Base-by-base conservation (phyloP, 768 basidiomycete species). In the Dioszegia aurantiaca region DNA sequence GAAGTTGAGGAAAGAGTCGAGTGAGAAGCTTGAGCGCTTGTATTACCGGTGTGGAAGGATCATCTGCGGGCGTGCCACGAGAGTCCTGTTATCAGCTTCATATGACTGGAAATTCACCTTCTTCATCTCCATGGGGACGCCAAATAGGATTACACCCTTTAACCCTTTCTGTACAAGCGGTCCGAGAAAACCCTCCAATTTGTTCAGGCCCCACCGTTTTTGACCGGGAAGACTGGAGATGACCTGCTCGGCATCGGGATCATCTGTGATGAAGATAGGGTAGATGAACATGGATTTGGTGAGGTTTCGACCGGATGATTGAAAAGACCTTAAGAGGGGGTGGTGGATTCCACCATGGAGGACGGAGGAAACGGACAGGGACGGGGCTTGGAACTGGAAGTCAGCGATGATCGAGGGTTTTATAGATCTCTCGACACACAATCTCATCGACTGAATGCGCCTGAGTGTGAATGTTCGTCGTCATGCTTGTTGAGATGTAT, bases 231-330 rank as follows among this genome's bases (percentile, higher is more conserved):
- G 80, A 21, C 84, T 81, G 0, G 82, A 70, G 64, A 98, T 92
- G 59, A 83, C 82, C 48, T 86, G 85, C 74, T 84, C 83, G 6
- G 90, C 89, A 59, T 91, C 82, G 1, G 90, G 86, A 59, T 97
- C 90, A 77, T 98, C 94, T 17, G 92, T 91, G 68, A 98, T 88
- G 76, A 99, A 97, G 70, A 99, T 92, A 6, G 95, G 95, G 77
- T 98, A 99, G 89, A 97, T 97, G 77, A 99, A 83, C 92, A 97
- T 95, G 64, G 84, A 67, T 62, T 78, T 78, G 55, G 58, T 70
- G 14, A 77, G 60, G 24, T 55, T 61, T 17, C 83, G 81, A 46
- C 87, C 85, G 58, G 84, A 84, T 24, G 83, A 82, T 78, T 99
- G 94, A 86, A 89, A 93, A 79, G 84, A 82, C 21, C 94, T 87